A percentile compares a stretch with the other conserved stretches of the same genome.
phyloP scores from a whole-genome alignment of 768 basidiomycete species.

The Candolleomyces aberdarensis region DNA sequence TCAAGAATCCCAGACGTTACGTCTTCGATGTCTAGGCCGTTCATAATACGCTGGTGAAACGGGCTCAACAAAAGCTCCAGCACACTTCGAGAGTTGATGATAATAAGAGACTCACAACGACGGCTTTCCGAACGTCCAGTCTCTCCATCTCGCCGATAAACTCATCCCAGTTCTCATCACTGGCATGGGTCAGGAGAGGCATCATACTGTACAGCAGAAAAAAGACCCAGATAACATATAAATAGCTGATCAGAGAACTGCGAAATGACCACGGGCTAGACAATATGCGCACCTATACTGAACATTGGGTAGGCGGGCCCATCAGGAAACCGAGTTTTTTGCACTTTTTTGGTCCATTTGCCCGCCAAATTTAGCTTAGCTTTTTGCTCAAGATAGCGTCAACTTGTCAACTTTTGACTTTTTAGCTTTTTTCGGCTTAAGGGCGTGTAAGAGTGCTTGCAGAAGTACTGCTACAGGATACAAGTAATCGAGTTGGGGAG shows the following conservation, averaged over 20 bases:
- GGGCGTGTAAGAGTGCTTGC: too few species aligned
- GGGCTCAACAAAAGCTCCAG: conserved; percentile 1
- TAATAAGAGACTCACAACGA: conserved; percentile 57
- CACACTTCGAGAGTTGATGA: neutral
- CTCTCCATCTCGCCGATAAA: conserved; percentile 74
- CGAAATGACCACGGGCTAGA: neutral
- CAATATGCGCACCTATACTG: conserved; percentile 59
- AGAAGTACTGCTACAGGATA: neutral
- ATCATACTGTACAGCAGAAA: conserved; percentile 57
- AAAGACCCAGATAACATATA: conserved; percentile 3
- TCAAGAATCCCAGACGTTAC: conserved; percentile 81
- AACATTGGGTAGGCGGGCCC: conserved; percentile 61
- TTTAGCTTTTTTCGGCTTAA: too few species aligned
- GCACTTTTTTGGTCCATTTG: conserved; percentile 74
- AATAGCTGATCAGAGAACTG: conserved; percentile 5
- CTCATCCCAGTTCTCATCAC: conserved; percentile 73
- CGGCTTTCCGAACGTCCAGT: conserved; percentile 76
- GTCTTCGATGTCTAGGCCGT: conserved; percentile 76
- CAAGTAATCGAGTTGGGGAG: neutral
- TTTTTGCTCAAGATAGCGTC: too few species aligned
- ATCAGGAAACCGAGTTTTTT: conserved; percentile 75
- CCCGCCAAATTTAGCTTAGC: conserved; percentile 33
- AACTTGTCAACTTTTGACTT: too few species aligned
- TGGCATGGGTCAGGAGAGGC: conserved; percentile 74
- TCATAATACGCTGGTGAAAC: conserved; percentile 68